Evolutionary conservation across 1,284 basidiomycete genomes (phyloP), one percentile per base, ranked within the genome.

Genomic region (Lentinula novae-zelandiae): DNA sequence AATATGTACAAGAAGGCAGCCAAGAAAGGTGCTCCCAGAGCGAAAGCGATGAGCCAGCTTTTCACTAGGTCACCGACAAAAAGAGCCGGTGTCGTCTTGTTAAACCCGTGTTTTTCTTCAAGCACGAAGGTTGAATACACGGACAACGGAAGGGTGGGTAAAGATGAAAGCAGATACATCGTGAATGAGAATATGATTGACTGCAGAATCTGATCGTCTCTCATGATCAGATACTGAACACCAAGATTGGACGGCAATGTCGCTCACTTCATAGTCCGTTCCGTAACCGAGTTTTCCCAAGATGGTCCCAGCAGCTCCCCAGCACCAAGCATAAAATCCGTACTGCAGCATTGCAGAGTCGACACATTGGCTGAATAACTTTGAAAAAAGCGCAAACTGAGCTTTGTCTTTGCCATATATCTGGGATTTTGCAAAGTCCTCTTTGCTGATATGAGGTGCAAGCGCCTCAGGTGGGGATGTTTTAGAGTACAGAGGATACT

Each of bases 31-130:
- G 89, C 80, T 20, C 95, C 94, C n/a, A 99, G 80, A 40, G 77
- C 82, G 54, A 90, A 82, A 7, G 85, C 85, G 51, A 99, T 74
- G 2, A 77, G 73, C 84, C 89, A 94, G 20, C 86, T 82, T 75
- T 97, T 98, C 68, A 96, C 50, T 49, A 91, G 75, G 73, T 98
- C 95, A 2, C 81, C 76, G 60, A 95, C 71, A 72, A 92, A 97
- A 2, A 95, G 79, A 5, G 67, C 67, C 1, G 84, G 82, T 0
- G 94, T 94, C 15, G 88, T 94, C 78, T 98, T 98, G 83, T 98
- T 98, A 82, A 98, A 98, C 0, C 95, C 96, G 69, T 98, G 94
- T 66, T 89, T 89, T 73, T 97, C 90, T 75, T 99, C 97, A 49
- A 99, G 81, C 10, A 96, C 90, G 72, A 99, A 99, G 2, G 93